Base-by-base conservation (phyloP, 208 protist species). In the Naegleria fowleri region DNA sequence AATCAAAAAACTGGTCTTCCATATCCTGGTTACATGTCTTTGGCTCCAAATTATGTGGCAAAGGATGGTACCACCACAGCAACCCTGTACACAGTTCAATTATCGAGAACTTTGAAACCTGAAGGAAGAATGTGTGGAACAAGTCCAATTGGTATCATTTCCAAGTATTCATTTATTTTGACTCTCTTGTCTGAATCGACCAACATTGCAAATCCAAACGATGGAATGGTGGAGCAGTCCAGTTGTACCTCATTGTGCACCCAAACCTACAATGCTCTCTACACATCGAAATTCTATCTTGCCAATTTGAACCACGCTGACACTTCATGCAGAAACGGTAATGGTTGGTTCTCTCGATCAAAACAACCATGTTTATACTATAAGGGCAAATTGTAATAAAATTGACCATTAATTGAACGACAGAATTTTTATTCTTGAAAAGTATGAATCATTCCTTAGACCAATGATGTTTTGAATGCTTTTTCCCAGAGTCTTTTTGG, bases 261-360 rank as follows among this genome's bases (percentile, higher is more conserved):
- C 6, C 5, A 5, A 38, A 48, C 67, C 7, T 79, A 36, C 9
- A 79, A 7, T 79, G 67, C 67, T 36, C 40, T 58, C 5, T 29
- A 22, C 3, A 22, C 19, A 4, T 67, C 55, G 1, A 29, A 67
- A 15, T 67, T 67, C 55, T 88, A 88, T 36, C 9, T 6, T 15
- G 43, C 16, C 11, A 58, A 38, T 58, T 22, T 51, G 25, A 88
- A 88, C n/a, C 85, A 88, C 38, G 43, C 41, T 11, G 85, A 88
- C 36, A 39, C 25, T 22, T 40, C 85, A 39, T 88, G 85, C 38
- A 88, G 85, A 88, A 88, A 88, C 22, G 85, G 85, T 25, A 88
- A 88, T 88, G 85, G 85, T 58, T 88, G 85, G 85, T 58, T 48
- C 9, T 36, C 13, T 79, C 29, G 29, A 6, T 29, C 67, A 2